These are phyloP conservation scores for Nymphaea colorata DNA, from an alignment of 164 flowering plant genomes.

Conservation along the genomic window DNA sequence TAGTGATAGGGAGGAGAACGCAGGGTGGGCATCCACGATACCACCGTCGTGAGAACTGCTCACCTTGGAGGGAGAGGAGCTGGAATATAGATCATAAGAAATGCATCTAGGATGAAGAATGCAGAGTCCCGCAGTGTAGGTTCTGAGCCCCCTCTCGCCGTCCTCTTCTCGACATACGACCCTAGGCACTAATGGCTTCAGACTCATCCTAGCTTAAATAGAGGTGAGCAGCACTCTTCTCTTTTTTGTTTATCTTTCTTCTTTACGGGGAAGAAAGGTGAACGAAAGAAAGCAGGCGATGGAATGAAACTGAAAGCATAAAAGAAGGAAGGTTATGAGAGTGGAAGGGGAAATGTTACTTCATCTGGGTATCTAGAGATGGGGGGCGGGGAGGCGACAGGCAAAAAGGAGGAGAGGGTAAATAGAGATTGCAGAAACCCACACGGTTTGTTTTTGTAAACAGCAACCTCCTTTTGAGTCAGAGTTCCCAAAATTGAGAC, in stretches of 20 bases:
- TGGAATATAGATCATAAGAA: not conserved
- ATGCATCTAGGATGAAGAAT: slow-evolving; percentile 1
- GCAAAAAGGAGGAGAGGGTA: not conserved
- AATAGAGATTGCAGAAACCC: slow-evolving; percentile 9
- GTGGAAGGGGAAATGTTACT: not conserved
- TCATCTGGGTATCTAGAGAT: not conserved
- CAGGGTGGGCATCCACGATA: not conserved
- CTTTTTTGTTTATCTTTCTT: not conserved
- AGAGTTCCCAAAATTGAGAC: slow-evolving; percentile 13
- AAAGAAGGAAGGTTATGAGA: no score
- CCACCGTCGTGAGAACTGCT: not conserved
- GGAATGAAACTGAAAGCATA: no score
- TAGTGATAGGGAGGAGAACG: not conserved
- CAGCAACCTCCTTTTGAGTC: slow-evolving; percentile 5
- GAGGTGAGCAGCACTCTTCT: not conserved
- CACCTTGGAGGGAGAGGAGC: not conserved
- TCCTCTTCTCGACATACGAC: slow-evolving; percentile 4
- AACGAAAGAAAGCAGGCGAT: no score
- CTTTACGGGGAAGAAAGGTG: not conserved
- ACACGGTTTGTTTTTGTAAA: slow-evolving; percentile 11
- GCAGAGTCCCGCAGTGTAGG: slow-evolving; percentile 9
- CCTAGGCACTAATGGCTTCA: slow-evolving; percentile 7
- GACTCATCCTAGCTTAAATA: slow-evolving; percentile 5
- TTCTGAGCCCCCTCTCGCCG: slow-evolving; percentile 6
- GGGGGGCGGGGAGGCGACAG: not conserved